Conservation (phyloP, 2,329 filamentous ascomycete genomes). For the Fonsecaea erecta region DNA sequence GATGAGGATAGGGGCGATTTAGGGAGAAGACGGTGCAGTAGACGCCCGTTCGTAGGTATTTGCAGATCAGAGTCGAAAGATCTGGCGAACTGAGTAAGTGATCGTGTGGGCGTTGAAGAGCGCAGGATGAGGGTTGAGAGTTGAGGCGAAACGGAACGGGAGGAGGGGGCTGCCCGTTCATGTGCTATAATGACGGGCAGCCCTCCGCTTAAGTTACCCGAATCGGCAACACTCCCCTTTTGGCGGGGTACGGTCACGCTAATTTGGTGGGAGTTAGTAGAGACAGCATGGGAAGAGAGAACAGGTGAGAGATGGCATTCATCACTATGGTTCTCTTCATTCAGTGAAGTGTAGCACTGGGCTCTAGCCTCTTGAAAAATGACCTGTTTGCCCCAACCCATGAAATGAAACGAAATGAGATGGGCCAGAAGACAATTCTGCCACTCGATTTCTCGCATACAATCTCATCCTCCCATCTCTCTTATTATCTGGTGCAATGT, state of each 20-base stretch:
- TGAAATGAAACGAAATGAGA: neutral
- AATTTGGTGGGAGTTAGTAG: neutral
- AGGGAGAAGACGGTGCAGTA: neutral
- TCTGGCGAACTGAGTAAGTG: neutral
- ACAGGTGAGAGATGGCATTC: no score
- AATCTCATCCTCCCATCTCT: neutral
- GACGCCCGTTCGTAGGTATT: neutral
- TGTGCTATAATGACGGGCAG: neutral
- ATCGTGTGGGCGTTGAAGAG: constrained; percentile 1
- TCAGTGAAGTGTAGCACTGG: neutral
- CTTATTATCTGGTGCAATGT: neutral
- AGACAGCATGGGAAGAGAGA: no score
- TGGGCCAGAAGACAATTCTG: neutral
- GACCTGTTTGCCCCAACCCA: neutral
- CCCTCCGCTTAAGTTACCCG: constrained; percentile 4
- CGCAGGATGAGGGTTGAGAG: neutral
- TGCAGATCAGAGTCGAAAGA: neutral
- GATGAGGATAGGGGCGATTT: neutral
- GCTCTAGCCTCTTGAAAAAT: constrained; percentile 4
- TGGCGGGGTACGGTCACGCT: neutral
- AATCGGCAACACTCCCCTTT: neutral
- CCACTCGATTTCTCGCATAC: neutral
- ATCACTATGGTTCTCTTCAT: neutral
- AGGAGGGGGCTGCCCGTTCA: neutral
- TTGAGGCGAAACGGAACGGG: neutral